Base-by-base conservation (phyloP, 176 grass and related monocot species). In the Chloris gayana region DNA sequence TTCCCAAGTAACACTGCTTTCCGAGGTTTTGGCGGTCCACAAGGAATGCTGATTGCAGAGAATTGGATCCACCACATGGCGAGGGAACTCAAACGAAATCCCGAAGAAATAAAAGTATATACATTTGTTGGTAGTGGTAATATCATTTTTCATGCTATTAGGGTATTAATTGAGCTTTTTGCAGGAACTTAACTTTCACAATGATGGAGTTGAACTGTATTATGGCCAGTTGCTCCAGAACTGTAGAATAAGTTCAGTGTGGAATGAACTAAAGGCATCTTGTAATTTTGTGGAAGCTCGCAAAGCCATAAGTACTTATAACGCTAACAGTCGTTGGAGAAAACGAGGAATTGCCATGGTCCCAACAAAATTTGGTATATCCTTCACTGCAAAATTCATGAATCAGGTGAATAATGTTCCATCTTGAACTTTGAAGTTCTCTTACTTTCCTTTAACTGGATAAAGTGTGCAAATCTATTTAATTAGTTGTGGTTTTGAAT, bases 301-400 rank as follows among this genome's bases (percentile, higher is more conserved):
- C 42, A 75, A 93, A 82, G 67, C 76, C 6, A 69, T 87, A 14
- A 51, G 45, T 47, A 64, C 26, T 67, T 98, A 93, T 75, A 98
- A 98, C 68, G 45, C 63, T 45, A 77, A 93, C 24, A 94, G 91
- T 75, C 95, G 95, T 56, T 98, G 92, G 92, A 91, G 86, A 59
- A 98, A 98, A 75, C 85, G 86, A 77, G 95, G 95, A 79, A 67
- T 98, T 75, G 88, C 95, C 37, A 93, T 98, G 86, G 72, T 98
- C 77, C 95, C 95, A 27, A 98, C 92, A 17, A 95, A 98, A 77
- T 98, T 98, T 76, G 95, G 95, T 62, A 98, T 98, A 74, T 95
- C 95, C 38, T 98, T 98, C 73, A 98, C 92, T 46, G 0, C 84
- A 4, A 83, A 92, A 77, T 89, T 85, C 78, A 85, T 98, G 90